These are phyloP conservation scores for Chaetomium fimeti DNA, from an alignment of 495 filamentous ascomycete genomes.

Conservation along the genomic window DNA sequence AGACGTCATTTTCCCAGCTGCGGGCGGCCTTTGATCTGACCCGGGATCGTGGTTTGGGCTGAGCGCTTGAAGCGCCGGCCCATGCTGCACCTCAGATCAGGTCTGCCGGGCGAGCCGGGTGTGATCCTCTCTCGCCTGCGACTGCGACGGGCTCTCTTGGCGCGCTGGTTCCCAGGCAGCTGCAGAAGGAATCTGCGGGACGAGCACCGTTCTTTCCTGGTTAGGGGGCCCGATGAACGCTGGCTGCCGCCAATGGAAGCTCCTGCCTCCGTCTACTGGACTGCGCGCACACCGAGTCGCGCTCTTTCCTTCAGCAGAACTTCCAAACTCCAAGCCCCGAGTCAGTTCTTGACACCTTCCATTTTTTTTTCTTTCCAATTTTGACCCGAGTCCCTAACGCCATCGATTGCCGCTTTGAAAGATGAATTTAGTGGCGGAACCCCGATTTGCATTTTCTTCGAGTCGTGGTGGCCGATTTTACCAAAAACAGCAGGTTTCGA, in stretches of 20 bases:
- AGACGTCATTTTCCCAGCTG: slow-evolving; percentile 16
- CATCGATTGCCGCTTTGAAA: neutral
- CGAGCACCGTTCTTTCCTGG: neutral
- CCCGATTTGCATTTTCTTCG: neutral
- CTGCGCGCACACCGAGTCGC: too few species aligned
- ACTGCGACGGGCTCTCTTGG: slow-evolving; percentile 6
- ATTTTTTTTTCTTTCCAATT: neutral
- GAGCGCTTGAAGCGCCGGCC: slow-evolving; percentile 14
- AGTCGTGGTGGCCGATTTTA: neutral
- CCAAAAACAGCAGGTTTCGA: neutral
- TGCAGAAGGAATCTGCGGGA: neutral
- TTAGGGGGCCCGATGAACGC: neutral
- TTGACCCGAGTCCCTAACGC: neutral
- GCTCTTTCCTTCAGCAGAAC: too few species aligned
- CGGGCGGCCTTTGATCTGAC: slow-evolving; percentile 19
- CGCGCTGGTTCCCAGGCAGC: slow-evolving; percentile 1
- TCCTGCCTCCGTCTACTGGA: neutral
- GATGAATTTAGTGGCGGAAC: neutral
- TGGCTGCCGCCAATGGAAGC: neutral
- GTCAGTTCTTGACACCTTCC: neutral
- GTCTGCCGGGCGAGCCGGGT: slow-evolving; percentile 1
- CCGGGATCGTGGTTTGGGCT: slow-evolving; percentile 29
- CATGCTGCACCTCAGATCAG: slow-evolving; percentile 1
- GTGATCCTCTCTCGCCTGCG: neutral
- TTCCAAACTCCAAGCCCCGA: neutral